phyloP scores from a whole-genome alignment of 2,329 filamentous ascomycete genomes.

The Biscogniauxia marginata region DNA sequence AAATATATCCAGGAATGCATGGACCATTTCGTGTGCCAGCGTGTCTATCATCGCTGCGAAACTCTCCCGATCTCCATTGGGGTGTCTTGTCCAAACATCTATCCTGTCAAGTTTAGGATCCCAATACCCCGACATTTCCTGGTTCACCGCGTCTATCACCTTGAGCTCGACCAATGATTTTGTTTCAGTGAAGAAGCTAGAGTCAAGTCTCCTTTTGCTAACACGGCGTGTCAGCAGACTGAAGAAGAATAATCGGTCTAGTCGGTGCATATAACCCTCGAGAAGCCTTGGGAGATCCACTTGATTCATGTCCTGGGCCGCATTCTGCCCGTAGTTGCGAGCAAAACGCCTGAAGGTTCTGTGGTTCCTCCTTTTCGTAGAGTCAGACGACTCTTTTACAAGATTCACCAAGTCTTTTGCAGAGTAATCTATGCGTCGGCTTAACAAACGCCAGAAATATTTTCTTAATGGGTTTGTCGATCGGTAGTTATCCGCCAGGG shows the following conservation, averaged over 20 bases:
- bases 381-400: not conserved
- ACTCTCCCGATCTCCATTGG: not conserved
- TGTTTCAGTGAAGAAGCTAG: too few species aligned
- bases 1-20: conserved; percentile 6
- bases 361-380: too few species aligned
- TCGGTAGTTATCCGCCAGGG: not conserved
- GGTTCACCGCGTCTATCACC: not conserved
- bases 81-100: not conserved
- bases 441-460: not conserved
- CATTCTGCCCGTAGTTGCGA: not conserved
- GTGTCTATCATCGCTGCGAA: conserved; percentile 1
- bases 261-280: not conserved
- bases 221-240: not conserved
- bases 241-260: not conserved
- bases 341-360: not conserved
- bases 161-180: not conserved
- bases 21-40: conserved; percentile 7
- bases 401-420: not conserved
- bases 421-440: not conserved
- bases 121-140: not conserved
- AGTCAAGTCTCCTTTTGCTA: too few species aligned
- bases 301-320: not conserved
- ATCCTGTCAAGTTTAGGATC: not conserved
- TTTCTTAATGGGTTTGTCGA: not conserved
- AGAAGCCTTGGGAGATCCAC: not conserved